phyloP scores from a whole-genome alignment of 495 filamentous ascomycete species.

The Penicillium argentinense region DNA sequence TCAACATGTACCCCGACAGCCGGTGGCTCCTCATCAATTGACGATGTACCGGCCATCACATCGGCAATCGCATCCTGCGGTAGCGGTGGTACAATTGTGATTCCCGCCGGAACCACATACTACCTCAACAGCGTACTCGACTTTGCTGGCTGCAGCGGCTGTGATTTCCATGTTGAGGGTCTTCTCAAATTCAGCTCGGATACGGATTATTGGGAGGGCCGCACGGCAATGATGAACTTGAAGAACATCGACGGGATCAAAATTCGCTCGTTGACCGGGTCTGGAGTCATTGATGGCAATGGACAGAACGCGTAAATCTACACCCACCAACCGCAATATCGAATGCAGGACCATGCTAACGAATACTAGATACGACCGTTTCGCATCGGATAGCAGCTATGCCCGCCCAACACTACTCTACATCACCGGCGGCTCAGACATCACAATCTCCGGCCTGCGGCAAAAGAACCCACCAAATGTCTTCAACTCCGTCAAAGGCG shows the following conservation, averaged over 20 bases:
- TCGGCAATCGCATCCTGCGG: conserved; percentile 39
- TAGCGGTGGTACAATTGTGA: conserved; percentile 41
- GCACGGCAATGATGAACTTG: conserved; percentile 39
- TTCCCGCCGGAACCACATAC: conserved; percentile 41
- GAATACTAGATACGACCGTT: conserved; percentile 34
- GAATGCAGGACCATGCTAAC: background rate
- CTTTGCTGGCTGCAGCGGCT: conserved; percentile 36
- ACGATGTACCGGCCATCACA: conserved; percentile 41
- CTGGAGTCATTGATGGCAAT: conserved; percentile 46
- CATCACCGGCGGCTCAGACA: conserved; percentile 36
- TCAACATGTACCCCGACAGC: conserved; percentile 39
- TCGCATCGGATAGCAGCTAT: conserved; percentile 36
- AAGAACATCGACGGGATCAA: conserved; percentile 33
- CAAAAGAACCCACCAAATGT: conserved; percentile 47
- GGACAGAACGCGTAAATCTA: conserved; percentile 41
- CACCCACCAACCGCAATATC: background rate
- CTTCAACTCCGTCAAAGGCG: conserved; percentile 40
- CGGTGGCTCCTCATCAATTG: conserved; percentile 27
- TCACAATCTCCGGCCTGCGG: conserved; percentile 32
- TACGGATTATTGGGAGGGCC: conserved; percentile 38
- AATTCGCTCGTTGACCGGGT: conserved; percentile 38
- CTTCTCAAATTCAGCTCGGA: conserved; percentile 37
- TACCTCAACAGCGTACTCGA: conserved; percentile 40
- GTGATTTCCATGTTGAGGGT: conserved; percentile 45
- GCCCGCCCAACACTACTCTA: conserved; percentile 40